phyloP scores from a whole-genome alignment of 2,329 filamentous ascomycete genomes.

The Gremmenia infestans region DNA sequence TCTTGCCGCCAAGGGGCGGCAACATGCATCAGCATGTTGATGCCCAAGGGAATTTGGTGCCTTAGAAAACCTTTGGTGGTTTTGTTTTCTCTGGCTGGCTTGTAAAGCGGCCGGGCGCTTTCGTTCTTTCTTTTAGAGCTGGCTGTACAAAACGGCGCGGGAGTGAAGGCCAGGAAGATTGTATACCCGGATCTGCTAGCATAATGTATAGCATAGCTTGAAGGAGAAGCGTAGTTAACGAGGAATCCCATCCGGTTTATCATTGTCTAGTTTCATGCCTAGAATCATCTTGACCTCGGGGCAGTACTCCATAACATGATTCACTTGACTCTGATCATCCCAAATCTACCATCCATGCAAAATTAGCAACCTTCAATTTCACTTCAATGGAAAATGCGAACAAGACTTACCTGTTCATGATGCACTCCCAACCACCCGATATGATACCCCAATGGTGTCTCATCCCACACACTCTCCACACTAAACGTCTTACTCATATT shows the following conservation, averaged over 20 bases:
- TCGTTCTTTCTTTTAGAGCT: too few species aligned
- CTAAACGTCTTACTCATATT: conserved; percentile 38
- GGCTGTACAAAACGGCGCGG: too few species aligned
- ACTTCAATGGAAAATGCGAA: too few species aligned
- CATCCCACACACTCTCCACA: conserved; percentile 44
- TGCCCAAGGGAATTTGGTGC: too few species aligned
- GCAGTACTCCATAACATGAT: conserved; percentile 49
- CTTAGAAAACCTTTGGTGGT: too few species aligned
- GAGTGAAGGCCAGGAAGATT: too few species aligned
- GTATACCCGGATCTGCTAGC: too few species aligned
- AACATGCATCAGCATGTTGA: too few species aligned
- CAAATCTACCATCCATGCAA: conserved; percentile 36
- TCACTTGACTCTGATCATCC: conserved; percentile 39
- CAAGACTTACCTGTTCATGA: conserved; percentile 40
- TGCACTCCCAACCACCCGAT: conserved; percentile 33
- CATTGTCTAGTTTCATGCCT: conserved; percentile 48
- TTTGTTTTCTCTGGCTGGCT: too few species aligned
- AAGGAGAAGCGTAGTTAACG: background rate
- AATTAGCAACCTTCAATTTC: conserved; percentile 24
- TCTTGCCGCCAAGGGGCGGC: too few species aligned
- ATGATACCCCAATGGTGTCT: conserved; percentile 50
- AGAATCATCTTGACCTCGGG: conserved; percentile 50
- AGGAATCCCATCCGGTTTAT: conserved; percentile 27
- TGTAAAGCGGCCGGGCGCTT: too few species aligned
- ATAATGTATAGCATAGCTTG: background rate